Conservation (phyloP, 2,329 filamentous ascomycete genomes). For the Fusarium illudens region DNA sequence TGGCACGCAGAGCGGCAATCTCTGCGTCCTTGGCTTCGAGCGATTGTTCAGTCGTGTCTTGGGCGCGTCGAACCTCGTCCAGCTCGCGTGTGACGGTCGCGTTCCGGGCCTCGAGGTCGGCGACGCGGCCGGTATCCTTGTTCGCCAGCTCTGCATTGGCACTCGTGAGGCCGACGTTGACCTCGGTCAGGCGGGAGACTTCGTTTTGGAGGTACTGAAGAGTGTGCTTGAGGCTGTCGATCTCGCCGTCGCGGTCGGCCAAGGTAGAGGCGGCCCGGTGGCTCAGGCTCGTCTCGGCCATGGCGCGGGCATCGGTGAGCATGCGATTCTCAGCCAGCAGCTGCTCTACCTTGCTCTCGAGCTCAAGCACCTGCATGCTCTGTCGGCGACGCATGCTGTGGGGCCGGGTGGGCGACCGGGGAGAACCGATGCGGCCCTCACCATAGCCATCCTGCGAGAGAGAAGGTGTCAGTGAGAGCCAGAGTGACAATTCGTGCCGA, state of each 20-base stretch:
- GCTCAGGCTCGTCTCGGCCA: constrained; percentile 72
- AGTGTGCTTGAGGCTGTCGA: constrained; percentile 80
- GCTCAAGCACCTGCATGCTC: constrained; percentile 95
- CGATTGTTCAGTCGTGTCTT: constrained; percentile 68
- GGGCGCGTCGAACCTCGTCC: constrained; percentile 70
- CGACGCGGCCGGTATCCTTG: constrained; percentile 77
- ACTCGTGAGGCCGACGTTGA: constrained; percentile 81
- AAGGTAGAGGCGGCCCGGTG: constrained; percentile 75
- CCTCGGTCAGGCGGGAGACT: constrained; percentile 79
- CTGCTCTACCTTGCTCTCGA: constrained; percentile 86
- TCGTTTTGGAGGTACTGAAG: constrained; percentile 84
- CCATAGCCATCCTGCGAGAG: constrained; percentile 84
- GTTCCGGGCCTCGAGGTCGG: constrained; percentile 72
- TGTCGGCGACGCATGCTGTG: constrained; percentile 96
- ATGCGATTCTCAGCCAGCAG: constrained; percentile 84
- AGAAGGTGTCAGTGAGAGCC: constrained; percentile 13
- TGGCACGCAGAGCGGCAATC: constrained; percentile 77
- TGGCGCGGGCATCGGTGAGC: constrained; percentile 75
- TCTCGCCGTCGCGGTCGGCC: constrained; percentile 85
- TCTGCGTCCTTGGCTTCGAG: constrained; percentile 86
- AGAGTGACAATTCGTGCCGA: constrained; percentile 18
- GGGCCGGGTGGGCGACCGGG: constrained; percentile 90
- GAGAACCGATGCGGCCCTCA: constrained; percentile 85
- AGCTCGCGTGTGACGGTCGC: constrained; percentile 73
- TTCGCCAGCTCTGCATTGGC: constrained; percentile 80